Evolutionary conservation across 495 filamentous ascomycete genomes (phyloP), one percentile per base, ranked within the genome.

Genomic region (Echria macrotheca): DNA sequence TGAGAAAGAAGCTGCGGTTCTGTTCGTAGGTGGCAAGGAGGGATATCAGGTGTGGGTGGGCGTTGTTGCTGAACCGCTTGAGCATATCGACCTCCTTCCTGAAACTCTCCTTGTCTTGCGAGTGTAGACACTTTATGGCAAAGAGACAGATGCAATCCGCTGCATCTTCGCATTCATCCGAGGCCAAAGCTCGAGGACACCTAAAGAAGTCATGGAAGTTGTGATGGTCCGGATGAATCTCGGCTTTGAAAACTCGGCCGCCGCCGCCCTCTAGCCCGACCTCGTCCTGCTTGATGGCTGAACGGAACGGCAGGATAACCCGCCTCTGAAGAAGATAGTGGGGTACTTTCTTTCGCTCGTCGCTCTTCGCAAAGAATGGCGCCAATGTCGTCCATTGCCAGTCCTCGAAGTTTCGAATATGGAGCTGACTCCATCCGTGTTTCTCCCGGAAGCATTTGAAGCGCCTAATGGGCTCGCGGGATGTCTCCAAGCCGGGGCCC

Each of bases 11-110:
- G 22, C 36, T 26, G 1, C 36, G 23, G 3, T 44, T 43, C 21
- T 53, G 49, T 14, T 49, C 29, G 24, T 58, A 64, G 3, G 58
- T 61, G 11, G 42, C 54, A 2, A 64, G 47, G 6, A 64, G 49
- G 8, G 46, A 46, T 11, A 64, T 61, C 17, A 64, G 49, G 31
- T 64, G 54, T 0, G 36, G 2, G 28, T 64, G 44, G 2, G 44
- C 37, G 17, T 47, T 25, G 21, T 39, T 41, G 32, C 47, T 56
- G 39, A 61, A 52, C 15, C 41, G 21, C 28, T 56, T 61, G 21
- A 61, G 53, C 17, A 44, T 50, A 6, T 57, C 53, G 22, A 60
- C 54, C 29, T 60, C 57, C n/a, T 48, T 47, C 7, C 51, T 37
- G 38, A 60, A 54, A 1, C 35, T 23, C 4, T 45, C 12, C 12